phyloP scores from a whole-genome alignment of 1,284 basidiomycete genomes.

The Ceratorhiza oryzae-sativae region DNA sequence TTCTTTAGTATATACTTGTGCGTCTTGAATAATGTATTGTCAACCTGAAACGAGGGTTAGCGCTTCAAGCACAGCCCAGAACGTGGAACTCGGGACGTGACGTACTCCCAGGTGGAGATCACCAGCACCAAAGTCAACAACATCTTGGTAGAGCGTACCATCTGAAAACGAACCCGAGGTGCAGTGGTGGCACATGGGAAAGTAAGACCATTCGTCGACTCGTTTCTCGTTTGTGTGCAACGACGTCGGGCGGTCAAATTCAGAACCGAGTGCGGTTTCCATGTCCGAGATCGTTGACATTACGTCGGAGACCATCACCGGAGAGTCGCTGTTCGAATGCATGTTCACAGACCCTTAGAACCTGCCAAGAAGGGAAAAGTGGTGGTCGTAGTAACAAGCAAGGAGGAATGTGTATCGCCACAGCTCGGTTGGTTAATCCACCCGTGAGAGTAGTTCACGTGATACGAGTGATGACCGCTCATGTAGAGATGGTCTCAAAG shows the following conservation, averaged over 20 bases:
- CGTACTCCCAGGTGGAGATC: slow-evolving; percentile 11
- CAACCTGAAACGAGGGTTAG: not conserved
- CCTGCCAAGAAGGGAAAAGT: not conserved
- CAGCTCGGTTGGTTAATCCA: not conserved
- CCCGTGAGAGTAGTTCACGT: not conserved
- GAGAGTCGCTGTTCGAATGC: not conserved
- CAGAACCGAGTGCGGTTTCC: not conserved
- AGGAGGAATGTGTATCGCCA: not conserved
- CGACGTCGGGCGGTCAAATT: not conserved
- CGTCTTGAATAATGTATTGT: slow-evolving; percentile 16
- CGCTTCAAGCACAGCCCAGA: not conserved
- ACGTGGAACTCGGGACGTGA: not conserved
- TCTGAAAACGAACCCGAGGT: not conserved
- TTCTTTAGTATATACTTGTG: slow-evolving; percentile 19
- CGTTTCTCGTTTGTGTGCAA: not conserved
- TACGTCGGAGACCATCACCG: not conserved
- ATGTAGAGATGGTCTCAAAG: too few species aligned
- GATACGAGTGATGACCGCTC: not conserved
- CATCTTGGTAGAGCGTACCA: not conserved
- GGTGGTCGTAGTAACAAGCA: not conserved
- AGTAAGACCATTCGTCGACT: not conserved
- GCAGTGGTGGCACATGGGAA: not conserved
- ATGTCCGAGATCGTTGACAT: not conserved
- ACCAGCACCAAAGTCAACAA: slow-evolving; percentile 25
- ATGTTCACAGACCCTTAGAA: not conserved